phyloP scores from a whole-genome alignment of 1,284 basidiomycete species.

The Fomitopsis pinicola region DNA sequence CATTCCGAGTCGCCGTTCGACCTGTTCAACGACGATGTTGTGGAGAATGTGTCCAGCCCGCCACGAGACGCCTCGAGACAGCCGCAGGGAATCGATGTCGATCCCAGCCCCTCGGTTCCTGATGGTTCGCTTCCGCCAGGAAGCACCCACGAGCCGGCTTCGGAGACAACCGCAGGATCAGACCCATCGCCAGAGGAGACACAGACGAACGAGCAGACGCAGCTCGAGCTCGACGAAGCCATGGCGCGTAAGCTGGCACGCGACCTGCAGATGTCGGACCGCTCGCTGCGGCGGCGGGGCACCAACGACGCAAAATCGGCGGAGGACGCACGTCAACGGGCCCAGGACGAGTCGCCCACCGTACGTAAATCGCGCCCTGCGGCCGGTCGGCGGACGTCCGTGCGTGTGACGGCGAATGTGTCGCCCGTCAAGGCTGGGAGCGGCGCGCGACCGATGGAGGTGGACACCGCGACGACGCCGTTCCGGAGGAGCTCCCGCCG shows the following conservation, averaged over 20 bases:
- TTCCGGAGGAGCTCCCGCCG: conserved; percentile 11
- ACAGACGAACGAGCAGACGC: conserved; percentile 3
- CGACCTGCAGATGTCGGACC: conserved; percentile 11
- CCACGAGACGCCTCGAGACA: conserved; percentile 7
- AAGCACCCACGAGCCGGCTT: not conserved
- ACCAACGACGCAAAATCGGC: not conserved
- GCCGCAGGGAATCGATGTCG: conserved; percentile 2
- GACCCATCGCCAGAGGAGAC: not conserved
- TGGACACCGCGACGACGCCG: conserved; percentile 15
- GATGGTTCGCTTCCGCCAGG: not conserved
- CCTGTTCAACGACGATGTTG: conserved; percentile 26
- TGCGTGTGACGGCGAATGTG: not conserved
- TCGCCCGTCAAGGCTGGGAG: not conserved
- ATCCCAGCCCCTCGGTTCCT: conserved; percentile 4
- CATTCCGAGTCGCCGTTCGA: conserved; percentile 18
- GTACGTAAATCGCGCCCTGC: conserved; percentile 2
- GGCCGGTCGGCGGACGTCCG: not conserved
- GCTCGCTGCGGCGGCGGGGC: conserved; percentile 22
- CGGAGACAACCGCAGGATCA: not conserved
- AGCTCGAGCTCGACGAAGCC: conserved; percentile 5
- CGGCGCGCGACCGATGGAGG: conserved; percentile 14
- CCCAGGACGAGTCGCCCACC: conserved; percentile 2
- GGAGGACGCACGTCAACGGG: not conserved
- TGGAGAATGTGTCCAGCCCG: conserved; percentile 15
- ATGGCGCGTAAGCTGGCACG: conserved; percentile 13